Conservation (phyloP, 306 rosid genomes). For the Rubus idaeus region DNA sequence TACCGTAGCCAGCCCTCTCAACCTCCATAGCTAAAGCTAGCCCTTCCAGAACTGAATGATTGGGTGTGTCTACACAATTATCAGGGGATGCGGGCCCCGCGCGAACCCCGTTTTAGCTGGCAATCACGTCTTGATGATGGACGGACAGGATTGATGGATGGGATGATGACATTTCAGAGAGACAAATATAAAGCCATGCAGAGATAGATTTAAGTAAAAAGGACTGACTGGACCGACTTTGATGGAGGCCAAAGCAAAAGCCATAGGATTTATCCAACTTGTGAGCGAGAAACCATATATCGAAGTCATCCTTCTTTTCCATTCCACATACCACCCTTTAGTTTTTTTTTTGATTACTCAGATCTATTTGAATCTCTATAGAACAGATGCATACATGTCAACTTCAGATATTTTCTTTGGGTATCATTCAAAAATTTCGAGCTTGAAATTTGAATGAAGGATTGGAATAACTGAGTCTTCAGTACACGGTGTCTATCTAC, state of each 20-base stretch:
- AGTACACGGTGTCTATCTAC: too few species aligned
- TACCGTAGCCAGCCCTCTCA: neutral
- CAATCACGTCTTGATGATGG: slow-evolving; percentile 29
- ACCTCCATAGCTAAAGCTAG: neutral
- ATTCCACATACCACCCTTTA: neutral
- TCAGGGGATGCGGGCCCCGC: slow-evolving; percentile 13
- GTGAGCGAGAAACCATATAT: neutral
- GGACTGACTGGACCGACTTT: slow-evolving; percentile 5
- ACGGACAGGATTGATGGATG: slow-evolving; percentile 36
- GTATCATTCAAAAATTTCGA: too few species aligned
- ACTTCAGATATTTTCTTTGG: neutral
- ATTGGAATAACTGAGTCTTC: too few species aligned
- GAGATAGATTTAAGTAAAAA: neutral
- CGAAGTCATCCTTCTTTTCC: slow-evolving; percentile 6
- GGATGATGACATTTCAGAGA: slow-evolving; percentile 6
- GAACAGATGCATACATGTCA: slow-evolving; percentile 8
- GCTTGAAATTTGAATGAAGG: too few species aligned
- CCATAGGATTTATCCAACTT: slow-evolving; percentile 24
- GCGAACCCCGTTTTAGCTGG: slow-evolving; percentile 25
- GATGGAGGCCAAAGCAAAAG: neutral
- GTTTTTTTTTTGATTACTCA: neutral
- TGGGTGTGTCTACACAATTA: slow-evolving; percentile 20
- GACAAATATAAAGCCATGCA: slow-evolving; percentile 4
- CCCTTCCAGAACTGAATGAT: slow-evolving; percentile 28
- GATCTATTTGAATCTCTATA: neutral